These are phyloP conservation scores for Russula abietina DNA, from an alignment of 768 basidiomycete species.

Conservation along the genomic window DNA sequence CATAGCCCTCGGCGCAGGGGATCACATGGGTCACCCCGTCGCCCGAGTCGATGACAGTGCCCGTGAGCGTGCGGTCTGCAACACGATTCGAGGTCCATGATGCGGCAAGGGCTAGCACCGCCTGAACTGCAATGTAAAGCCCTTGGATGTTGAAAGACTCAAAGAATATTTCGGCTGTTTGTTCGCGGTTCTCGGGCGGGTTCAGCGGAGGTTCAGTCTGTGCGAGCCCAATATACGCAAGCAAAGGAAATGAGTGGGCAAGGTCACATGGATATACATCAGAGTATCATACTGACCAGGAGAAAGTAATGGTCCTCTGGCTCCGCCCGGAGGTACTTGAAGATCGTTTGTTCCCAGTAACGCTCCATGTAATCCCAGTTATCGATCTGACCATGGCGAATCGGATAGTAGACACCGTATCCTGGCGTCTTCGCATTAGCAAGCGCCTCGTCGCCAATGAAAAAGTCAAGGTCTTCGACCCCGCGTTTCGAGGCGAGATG, in stretches of 20 bases:
- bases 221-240: neutral
- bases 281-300: conserved; percentile 52
- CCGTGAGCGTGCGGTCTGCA: conserved; percentile 85
- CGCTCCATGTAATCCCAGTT: conserved; percentile 99
- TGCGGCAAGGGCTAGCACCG: conserved; percentile 95
- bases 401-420: conserved; percentile 93
- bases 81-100: conserved; percentile 93
- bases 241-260: neutral
- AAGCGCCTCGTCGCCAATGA: conserved; percentile 97
- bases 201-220: conserved; percentile 99
- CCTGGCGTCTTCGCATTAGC: conserved; percentile 92
- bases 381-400: conserved; percentile 95
- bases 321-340: conserved; percentile 97
- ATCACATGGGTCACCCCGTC: conserved; percentile 99
- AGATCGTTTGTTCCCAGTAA: conserved; percentile 99
- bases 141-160: conserved; percentile 99
- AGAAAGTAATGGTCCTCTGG: conserved; percentile 99
- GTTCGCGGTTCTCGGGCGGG: conserved; percentile 96
- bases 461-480: conserved; percentile 98
- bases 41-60: conserved; percentile 97
- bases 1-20: conserved; percentile 93
- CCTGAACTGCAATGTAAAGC: conserved; percentile 97
- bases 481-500: conserved; percentile 95
- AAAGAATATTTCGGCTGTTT: conserved; percentile 99
- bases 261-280: neutral